Evolutionary conservation across 176 grass and related monocot species (phyloP).

Genomic region (Oryza meridionalis): DNA sequence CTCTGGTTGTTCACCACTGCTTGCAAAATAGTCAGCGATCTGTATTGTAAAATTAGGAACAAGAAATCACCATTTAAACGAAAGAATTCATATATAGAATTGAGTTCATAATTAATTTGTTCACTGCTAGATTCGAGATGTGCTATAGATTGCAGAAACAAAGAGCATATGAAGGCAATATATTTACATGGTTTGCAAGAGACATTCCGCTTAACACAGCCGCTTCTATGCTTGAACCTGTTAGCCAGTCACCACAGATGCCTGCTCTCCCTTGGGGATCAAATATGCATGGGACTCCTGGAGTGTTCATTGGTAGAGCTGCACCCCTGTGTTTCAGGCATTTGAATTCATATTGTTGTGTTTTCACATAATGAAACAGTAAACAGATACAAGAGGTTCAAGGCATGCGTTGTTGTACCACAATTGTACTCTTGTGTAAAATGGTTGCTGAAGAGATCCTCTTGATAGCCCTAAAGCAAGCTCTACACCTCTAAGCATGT

Average conservation of each 20-base stretch:
- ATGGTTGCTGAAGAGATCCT: constrained; percentile 77
- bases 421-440: constrained; percentile 90
- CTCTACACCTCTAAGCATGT: constrained; percentile 87
- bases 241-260: constrained; percentile 97
- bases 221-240: constrained; percentile 82
- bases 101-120: background rate
- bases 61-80: background rate
- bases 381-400: background rate
- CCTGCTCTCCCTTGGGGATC: constrained; percentile 89
- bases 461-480: constrained; percentile 70
- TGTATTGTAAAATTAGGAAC: constrained; percentile 38
- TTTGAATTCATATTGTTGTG: background rate
- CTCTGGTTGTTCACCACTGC: constrained; percentile 38
- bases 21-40: constrained; percentile 75
- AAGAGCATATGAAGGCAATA: background rate
- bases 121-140: background rate
- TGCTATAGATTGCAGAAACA: background rate
- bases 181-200: constrained; percentile 79
- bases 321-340: constrained; percentile 69
- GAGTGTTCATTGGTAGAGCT: constrained; percentile 82
- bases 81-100: background rate
- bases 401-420: constrained; percentile 54
- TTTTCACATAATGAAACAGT: constrained; percentile 20
- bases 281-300: constrained; percentile 76
- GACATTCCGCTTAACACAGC: constrained; percentile 81